Base-by-base conservation (phyloP, 257 asterid genomes). In the Primulina huaijiensis region DNA sequence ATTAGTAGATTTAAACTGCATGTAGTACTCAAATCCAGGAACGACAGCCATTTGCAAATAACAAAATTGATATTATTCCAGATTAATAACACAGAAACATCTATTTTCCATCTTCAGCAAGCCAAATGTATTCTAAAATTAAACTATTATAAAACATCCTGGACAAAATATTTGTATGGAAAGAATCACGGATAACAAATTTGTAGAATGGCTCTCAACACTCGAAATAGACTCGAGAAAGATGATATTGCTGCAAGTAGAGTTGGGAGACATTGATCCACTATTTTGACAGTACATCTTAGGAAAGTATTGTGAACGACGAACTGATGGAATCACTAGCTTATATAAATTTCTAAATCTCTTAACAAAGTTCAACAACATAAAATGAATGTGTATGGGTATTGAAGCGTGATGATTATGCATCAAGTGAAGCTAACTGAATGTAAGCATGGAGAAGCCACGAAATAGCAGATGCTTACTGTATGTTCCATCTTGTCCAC, bases 401-500 rank as follows among this genome's bases (percentile, higher is more conserved):
- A 65, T 52, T 33, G 25, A 74, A 62, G 38, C 17, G 21, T 74
- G 75, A 55, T 43, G 65, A 78, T 23, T 34, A 29, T 35, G 71
- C 69, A 17, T 60, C 72, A 50, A 67, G 21, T 34, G 46, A 73
- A 60, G 72, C 56, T 58, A 35, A 65, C 76, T 65, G 5, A 50
- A 66, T 33, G 46, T 12, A 55, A 25, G 63, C 56, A 64, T 53
- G 68, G 70, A 58, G 34, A 53, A 66, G 27, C 20, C 55, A 68
- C 64, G 46, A 33, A 25, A 34, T 57, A 33, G 35, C 62, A 62
- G 56, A 77, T 64, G 70, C 96, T 83, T 86, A 94, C 99, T 92
- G 79, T 94, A 92, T 60, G 95, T 85, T 81, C 97, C 99, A 74
- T 94, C 99, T 83, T 94, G 98, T 74, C 93, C 97, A 35, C 87